Conservation (phyloP, 805 yeast species). For the Kuraishia hungarica region DNA sequence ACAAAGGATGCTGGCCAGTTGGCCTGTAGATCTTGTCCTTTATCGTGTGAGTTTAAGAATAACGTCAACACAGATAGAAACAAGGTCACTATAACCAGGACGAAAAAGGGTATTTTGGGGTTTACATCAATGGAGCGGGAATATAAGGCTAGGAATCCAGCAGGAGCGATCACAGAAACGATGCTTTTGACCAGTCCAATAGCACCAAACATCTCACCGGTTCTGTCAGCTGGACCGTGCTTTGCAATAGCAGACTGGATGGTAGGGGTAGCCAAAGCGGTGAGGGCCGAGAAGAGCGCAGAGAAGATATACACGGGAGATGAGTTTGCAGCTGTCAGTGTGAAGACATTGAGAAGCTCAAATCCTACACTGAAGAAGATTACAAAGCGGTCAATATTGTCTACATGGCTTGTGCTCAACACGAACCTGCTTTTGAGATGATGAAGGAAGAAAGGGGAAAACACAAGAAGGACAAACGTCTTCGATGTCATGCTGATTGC, state of each 20-base stretch:
- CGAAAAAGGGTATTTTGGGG: conserved; percentile 28
- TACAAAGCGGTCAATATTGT: conserved; percentile 24
- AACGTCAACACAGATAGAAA: neutral
- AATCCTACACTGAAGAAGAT: conserved; percentile 22
- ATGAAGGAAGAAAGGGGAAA: conserved; percentile 41
- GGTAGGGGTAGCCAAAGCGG: conserved; percentile 47
- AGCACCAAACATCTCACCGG: conserved; percentile 72
- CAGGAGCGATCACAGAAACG: conserved; percentile 39
- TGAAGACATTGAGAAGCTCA: conserved; percentile 29
- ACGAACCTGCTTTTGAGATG: conserved; percentile 26
- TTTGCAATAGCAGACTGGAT: conserved; percentile 53
- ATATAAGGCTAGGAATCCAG: conserved; percentile 38
- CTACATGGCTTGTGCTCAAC: conserved; percentile 35
- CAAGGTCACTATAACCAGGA: conserved; percentile 1
- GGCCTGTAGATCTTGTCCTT: neutral
- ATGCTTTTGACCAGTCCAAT: conserved; percentile 49
- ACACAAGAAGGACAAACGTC: conserved; percentile 37
- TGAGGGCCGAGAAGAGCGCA: conserved; percentile 33
- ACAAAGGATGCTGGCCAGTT: neutral
- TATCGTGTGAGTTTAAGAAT: neutral
- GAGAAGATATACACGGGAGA: conserved; percentile 22
- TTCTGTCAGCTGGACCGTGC: conserved; percentile 45
- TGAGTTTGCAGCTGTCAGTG: conserved; percentile 23
- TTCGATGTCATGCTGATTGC: conserved; percentile 41
- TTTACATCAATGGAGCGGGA: conserved; percentile 28